Conservation (phyloP, 495 filamentous ascomycete species). For the Penicillium soppii region DNA sequence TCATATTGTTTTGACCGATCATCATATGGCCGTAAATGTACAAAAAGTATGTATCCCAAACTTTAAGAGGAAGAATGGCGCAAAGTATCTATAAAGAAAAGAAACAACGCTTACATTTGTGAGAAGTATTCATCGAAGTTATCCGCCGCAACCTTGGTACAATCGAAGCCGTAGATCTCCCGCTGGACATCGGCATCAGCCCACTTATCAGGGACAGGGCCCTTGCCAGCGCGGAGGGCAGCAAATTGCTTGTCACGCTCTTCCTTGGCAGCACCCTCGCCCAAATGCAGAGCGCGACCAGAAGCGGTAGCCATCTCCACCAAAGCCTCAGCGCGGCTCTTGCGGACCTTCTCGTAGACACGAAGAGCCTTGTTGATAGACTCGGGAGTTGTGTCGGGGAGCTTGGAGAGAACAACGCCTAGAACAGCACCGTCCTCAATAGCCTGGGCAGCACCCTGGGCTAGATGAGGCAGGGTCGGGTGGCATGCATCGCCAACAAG, state of each 20-base stretch:
- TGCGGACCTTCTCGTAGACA: constrained; percentile 72
- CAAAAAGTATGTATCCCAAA: not conserved
- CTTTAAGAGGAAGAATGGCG: not conserved
- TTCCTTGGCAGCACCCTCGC: constrained; percentile 72
- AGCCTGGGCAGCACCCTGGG: constrained; percentile 82
- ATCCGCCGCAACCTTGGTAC: constrained; percentile 58
- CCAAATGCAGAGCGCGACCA: constrained; percentile 68
- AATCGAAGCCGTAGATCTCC: constrained; percentile 73
- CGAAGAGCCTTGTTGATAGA: constrained; percentile 63
- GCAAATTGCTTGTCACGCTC: constrained; percentile 72
- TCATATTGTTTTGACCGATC: not conserved
- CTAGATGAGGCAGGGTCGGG: constrained; percentile 73
- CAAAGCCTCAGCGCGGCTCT: constrained; percentile 65
- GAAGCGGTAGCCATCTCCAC: constrained; percentile 69
- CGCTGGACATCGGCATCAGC: constrained; percentile 75
- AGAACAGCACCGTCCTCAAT: constrained; percentile 78
- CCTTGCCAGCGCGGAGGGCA: constrained; percentile 56
- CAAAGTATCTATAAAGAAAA: not conserved
- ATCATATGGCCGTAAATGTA: constrained; percentile 7
- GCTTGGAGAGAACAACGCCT: constrained; percentile 58
- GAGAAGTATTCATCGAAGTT: constrained; percentile 60
- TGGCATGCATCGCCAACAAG: constrained; percentile 80
- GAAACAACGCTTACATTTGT: constrained; percentile 28
- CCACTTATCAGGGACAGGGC: constrained; percentile 74
- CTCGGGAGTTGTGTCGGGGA: constrained; percentile 52